Percentiles rank a stretch among this genome's conserved stretches.
These are phyloP conservation scores for Xylariaceae sp. DNA, from an alignment of 2,329 filamentous ascomycete species.

Conservation along the genomic window DNA sequence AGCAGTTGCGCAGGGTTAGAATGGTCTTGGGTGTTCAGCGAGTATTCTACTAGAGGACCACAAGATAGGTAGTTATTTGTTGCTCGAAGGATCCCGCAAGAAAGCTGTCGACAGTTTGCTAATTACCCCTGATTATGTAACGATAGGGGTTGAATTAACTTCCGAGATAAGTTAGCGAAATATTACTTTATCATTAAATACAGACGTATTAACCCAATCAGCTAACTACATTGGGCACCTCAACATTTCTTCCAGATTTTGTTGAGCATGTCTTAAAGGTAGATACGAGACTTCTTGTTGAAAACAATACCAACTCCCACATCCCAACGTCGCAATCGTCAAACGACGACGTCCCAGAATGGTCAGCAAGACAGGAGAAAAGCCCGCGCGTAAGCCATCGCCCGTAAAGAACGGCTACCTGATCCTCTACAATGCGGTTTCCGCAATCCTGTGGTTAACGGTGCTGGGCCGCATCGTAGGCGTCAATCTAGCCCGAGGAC, in stretches of 20 bases:
- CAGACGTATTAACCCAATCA: too few relatives aligned
- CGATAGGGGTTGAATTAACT: too few relatives aligned
- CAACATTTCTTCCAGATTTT: background rate
- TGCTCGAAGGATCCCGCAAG: too few relatives aligned
- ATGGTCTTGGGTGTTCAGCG: too few relatives aligned
- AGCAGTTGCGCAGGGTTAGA: too few relatives aligned
- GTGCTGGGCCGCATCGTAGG: slow-evolving; percentile 65
- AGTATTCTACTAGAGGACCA: too few relatives aligned
- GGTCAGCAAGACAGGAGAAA: slow-evolving; percentile 23
- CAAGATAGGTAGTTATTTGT: too few relatives aligned
- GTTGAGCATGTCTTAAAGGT: background rate
- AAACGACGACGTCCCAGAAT: slow-evolving; percentile 12
- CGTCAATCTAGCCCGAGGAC: slow-evolving; percentile 51
- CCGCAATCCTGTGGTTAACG: slow-evolving; percentile 70
- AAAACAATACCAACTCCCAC: background rate
- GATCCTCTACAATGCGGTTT: slow-evolving; percentile 77
- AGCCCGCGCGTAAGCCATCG: slow-evolving; percentile 34
- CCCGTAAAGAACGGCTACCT: slow-evolving; percentile 65
- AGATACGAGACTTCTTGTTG: background rate
- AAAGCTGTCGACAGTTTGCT: too few relatives aligned
- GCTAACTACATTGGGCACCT: too few relatives aligned
- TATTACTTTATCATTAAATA: too few relatives aligned
- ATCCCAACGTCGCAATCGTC: slow-evolving; percentile 5
- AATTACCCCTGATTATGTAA: too few relatives aligned
- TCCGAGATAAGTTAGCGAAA: too few relatives aligned